These are phyloP conservation scores for Scutellaria minor DNA, from an alignment of 257 asterid species.

Conservation along the genomic window DNA sequence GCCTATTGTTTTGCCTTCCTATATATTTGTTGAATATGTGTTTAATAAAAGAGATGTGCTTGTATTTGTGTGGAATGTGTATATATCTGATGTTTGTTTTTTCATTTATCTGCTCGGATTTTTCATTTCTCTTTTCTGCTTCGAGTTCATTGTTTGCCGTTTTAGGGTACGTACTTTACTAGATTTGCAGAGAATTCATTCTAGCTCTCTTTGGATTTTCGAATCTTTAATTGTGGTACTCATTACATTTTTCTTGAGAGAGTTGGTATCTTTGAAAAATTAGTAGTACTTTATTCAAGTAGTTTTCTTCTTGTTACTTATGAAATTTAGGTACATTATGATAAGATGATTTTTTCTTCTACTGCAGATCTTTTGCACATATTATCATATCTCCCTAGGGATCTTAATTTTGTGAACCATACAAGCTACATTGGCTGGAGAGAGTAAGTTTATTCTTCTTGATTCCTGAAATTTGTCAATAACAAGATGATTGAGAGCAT, in stretches of 20 bases:
- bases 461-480: background rate
- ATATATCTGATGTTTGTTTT: background rate
- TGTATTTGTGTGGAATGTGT: background rate
- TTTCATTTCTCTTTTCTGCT: too few relatives aligned
- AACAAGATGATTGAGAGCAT: background rate
- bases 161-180: background rate
- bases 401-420: slow-evolving; percentile 89
- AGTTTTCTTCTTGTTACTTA: background rate
- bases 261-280: background rate
- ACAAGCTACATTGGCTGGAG: slow-evolving; percentile 97
- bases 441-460: slow-evolving; percentile 60
- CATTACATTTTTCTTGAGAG: background rate
- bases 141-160: too few relatives aligned
- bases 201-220: background rate
- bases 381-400: slow-evolving; percentile 80
- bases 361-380: slow-evolving; percentile 93
- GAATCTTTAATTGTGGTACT: background rate
- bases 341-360: slow-evolving; percentile 37
- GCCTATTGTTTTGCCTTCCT: background rate
- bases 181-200: background rate
- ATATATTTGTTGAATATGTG: background rate
- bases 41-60: background rate
- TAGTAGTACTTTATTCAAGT: background rate
- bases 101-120: background rate
- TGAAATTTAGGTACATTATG: slow-evolving; percentile 16